Evolutionary conservation across 1,284 basidiomycete genomes (phyloP).

Genomic region (Ganoderma leucocontextum): DNA sequence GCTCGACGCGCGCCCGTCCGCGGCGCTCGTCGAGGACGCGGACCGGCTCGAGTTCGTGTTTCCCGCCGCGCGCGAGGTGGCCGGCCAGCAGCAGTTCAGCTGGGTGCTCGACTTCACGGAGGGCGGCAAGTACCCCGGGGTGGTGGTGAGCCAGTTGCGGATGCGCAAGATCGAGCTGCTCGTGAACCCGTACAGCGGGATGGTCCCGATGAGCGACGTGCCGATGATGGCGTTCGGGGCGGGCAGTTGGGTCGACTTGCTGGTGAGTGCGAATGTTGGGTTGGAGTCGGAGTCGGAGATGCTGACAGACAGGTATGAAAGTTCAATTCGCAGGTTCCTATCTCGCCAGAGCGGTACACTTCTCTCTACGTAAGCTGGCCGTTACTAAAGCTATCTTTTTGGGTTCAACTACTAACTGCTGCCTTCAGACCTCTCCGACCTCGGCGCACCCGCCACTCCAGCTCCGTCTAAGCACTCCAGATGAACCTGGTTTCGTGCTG

Average conservation of each 20-base stretch:
- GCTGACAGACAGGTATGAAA: constrained; percentile 31
- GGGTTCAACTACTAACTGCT: constrained; percentile 9
- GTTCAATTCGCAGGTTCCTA: constrained; percentile 53
- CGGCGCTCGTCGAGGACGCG: constrained; percentile 49
- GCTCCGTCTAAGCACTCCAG: constrained; percentile 67
- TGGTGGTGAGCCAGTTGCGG: constrained; percentile 74
- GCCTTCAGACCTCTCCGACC: constrained; percentile 59
- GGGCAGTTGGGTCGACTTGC: constrained; percentile 65
- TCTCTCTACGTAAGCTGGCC: constrained; percentile 49
- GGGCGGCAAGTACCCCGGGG: constrained; percentile 57
- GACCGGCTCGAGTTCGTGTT: constrained; percentile 58
- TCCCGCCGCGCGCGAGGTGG: constrained; percentile 45
- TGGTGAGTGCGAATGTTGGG: constrained; percentile 24
- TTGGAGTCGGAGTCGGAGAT: not conserved
- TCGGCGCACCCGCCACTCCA: constrained; percentile 71
- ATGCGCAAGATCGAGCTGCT: constrained; percentile 73
- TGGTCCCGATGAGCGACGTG: constrained; percentile 51
- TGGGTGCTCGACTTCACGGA: constrained; percentile 81
- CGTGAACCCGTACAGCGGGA: constrained; percentile 62
- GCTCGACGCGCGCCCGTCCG: constrained; percentile 44
- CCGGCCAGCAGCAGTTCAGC: constrained; percentile 47
- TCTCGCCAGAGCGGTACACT: constrained; percentile 59
- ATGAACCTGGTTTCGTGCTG: constrained; percentile 76
- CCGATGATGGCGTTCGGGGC: constrained; percentile 59
- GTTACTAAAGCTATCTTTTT: not conserved